These are phyloP conservation scores for Malassezia furfur DNA, from an alignment of 1,284 basidiomycete species.

Conservation along the genomic window DNA sequence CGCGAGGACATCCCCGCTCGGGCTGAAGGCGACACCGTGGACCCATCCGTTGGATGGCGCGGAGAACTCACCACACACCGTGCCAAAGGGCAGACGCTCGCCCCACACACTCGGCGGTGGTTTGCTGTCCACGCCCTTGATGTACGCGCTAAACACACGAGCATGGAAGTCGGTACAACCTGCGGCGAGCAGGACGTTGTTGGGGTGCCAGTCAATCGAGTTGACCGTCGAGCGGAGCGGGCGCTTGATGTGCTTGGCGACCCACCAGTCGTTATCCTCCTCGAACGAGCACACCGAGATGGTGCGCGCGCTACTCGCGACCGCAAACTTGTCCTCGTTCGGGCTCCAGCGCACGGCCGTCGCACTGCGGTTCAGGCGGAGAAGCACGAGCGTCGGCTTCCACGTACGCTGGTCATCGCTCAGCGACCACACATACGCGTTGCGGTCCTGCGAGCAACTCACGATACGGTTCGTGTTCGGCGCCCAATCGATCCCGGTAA, in stretches of 20 bases:
- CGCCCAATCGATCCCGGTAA: constrained; percentile 99
- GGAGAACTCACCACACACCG: constrained; percentile 84
- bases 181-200: constrained; percentile 86
- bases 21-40: constrained; percentile 88
- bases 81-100: constrained; percentile 92
- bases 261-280: constrained; percentile 87
- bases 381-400: constrained; percentile 93
- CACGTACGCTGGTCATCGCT: constrained; percentile 65
- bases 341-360: constrained; percentile 95
- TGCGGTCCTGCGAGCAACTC: constrained; percentile 93
- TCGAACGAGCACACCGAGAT: constrained; percentile 47
- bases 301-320: constrained; percentile 74
- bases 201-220: constrained; percentile 92
- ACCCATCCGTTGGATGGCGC: constrained; percentile 93
- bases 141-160: constrained; percentile 94
- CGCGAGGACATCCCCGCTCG: constrained; percentile 80
- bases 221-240: constrained; percentile 87
- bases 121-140: constrained; percentile 93
- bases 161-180: constrained; percentile 92
- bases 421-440: constrained; percentile 96
- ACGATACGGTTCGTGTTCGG: constrained; percentile 92
- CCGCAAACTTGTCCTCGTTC: constrained; percentile 96
- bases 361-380: constrained; percentile 89
- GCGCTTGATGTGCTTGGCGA: constrained; percentile 92
- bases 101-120: constrained; percentile 89